Conservation (phyloP, 163 green algal genomes). For the Coccomyxa subellipsoidea region DNA sequence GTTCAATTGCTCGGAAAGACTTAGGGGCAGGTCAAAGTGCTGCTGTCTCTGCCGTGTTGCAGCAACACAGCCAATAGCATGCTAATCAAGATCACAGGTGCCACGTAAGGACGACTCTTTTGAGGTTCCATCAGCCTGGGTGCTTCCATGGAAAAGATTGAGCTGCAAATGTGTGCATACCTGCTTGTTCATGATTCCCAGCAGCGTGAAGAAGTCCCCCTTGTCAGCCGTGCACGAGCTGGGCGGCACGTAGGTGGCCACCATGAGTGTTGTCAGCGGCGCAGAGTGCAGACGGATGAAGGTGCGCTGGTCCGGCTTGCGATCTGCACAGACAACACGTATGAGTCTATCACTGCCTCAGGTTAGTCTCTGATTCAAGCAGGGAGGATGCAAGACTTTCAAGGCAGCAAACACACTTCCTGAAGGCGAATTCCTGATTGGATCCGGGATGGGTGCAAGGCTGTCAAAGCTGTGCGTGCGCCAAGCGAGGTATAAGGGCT, state of each 20-base stretch:
- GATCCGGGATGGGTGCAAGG: too few species aligned
- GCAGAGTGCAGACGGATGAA: slow-evolving; percentile 17
- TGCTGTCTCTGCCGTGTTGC: too few species aligned
- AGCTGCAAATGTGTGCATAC: slow-evolving; percentile 20
- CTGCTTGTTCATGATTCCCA: slow-evolving; percentile 19
- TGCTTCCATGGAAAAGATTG: slow-evolving; percentile 19
- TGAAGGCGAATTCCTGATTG: too few species aligned
- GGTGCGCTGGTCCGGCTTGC: slow-evolving; percentile 2
- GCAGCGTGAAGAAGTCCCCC: slow-evolving; percentile 14
- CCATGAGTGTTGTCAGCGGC: slow-evolving; percentile 7
- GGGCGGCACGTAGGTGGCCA: slow-evolving; percentile 11
- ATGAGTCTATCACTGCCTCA: not conserved
- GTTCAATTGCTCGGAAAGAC: too few species aligned
- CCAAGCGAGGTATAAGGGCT: too few species aligned
- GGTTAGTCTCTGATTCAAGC: not conserved
- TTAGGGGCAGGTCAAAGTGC: too few species aligned
- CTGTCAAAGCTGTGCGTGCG: too few species aligned
- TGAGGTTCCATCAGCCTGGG: too few species aligned
- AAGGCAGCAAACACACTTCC: too few species aligned
- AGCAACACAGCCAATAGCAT: too few species aligned
- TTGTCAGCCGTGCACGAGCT: slow-evolving; percentile 4
- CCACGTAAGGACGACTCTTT: too few species aligned
- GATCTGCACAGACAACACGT: not conserved
- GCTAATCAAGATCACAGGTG: too few species aligned
- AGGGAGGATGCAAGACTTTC: not conserved